Base-by-base conservation (phyloP, 1,284 basidiomycete genomes). In the Rhodotorula sp. region DNA sequence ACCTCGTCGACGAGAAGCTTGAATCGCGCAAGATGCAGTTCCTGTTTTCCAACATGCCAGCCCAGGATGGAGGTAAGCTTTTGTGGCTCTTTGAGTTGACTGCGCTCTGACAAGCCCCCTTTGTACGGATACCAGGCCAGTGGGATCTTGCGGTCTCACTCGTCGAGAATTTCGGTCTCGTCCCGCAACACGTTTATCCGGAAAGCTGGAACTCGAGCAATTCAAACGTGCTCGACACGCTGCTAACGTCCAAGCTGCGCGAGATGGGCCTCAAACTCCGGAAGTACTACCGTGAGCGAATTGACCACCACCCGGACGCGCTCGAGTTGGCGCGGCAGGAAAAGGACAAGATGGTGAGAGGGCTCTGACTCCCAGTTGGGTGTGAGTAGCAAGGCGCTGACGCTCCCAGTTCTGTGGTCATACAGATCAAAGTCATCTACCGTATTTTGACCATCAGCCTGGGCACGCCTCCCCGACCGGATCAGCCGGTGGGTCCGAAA, bases 81-180 rank as follows among this genome's bases (percentile, higher is more conserved):
- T 3, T 1, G 1, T 46, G 7, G 2, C 12, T 8, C 1, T 18
- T 18, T 20, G 8, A 24, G 6, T n/a, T 18, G 12, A 29, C 26
- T 5, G 29, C 0, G 20, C 12, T 44, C 6, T 15, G 24, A 14
- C 30, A 1, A 24, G 10, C 2, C 33, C 3, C 56, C 4, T 4
- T 10, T 22, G 48, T 7, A 20, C 24, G 48, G 48, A 10, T 20
- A 49, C 18, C 58, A 59, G 58, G 62, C 8, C 91, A 80, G 70
- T 80, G 77, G 75, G 93, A 96, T 80, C 95, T 96, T 91, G 89
- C 87, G 0, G 89, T 93, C 76, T 93, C 94, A 80, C 82, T 96
- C 45, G 83, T 95, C 45, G 86, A 87, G 83, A 88, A 85, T 66
- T 95, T 94, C 78, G 93, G 93, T 60, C 83, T 93, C 60, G 86